Base-by-base conservation (phyloP, 441 rosid species). In the Omphalea diandra region DNA sequence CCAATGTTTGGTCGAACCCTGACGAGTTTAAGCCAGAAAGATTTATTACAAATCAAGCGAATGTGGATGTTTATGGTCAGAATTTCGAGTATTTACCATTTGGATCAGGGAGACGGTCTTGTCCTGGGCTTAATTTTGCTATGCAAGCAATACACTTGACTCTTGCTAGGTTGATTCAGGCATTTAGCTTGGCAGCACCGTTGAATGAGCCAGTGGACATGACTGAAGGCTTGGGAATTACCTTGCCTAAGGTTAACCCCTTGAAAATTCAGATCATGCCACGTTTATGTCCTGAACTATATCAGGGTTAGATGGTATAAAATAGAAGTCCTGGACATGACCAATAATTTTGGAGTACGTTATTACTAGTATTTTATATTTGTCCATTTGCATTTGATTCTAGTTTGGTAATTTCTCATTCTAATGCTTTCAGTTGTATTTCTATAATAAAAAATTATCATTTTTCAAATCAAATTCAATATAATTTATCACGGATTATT, bases 191-290 rank as follows among this genome's bases (percentile, higher is more conserved):
- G 20, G 56, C 53, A 0, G 65, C 78, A 1, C 62, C 54, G 0
- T 62, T 2, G 7, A 71, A 71, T 17, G 35, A 12, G 31, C 32
- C 54, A 0, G 83, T 83, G 72, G 86, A 83, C 40, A 77, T 84
- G 87, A 67, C 61, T 0, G 85, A 81, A 69, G 83, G 85, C 0
- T 41, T 77, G 3, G 86, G 83, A 22, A 32, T 87, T 54, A 78
- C 79, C 17, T 29, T 90, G 67, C 86, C 87, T 0, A 90, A 90
- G 73, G 65, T 68, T 9, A 79, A 65, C 8, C 90, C 88, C 0
- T 72, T 90, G 29, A 81, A 78, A 58, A 81, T 80, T 15, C 27
- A 70, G 18, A 64, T 87, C 36, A 69, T 40, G 9, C 94, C 90
- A 5, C 82, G 90, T 65, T 78, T 90, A 0, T 0, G 57, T 11